Conservation (phyloP, 257 asterid species). For the Petunia secreta region DNA sequence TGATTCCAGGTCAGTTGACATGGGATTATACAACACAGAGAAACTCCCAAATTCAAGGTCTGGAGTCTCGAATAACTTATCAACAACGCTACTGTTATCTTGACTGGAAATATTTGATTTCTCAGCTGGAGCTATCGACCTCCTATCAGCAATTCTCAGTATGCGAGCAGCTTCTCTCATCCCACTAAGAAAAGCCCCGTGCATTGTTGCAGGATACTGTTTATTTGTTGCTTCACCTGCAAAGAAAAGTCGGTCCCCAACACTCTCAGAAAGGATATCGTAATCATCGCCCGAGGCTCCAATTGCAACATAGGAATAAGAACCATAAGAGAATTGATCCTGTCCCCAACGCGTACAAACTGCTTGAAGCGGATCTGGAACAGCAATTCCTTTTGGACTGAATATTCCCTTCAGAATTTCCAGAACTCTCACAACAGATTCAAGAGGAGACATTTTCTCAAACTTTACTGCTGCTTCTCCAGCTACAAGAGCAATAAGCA, state of each 20-base stretch:
- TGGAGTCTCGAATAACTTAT: conserved; percentile 62
- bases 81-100: conserved; percentile 43
- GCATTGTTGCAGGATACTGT: conserved; percentile 99
- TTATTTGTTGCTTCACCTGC: conserved; percentile 99
- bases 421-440: conserved; percentile 71
- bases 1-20: conserved; percentile 51
- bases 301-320: conserved; percentile 91
- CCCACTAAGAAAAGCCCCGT: conserved; percentile 96
- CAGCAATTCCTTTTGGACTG: conserved; percentile 96
- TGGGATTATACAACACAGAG: conserved; percentile 62
- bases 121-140: conserved; percentile 36
- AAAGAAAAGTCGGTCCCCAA: conserved; percentile 79
- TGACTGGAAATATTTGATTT: conserved; percentile 35
- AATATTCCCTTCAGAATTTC: conserved; percentile 88
- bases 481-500: conserved; percentile 92
- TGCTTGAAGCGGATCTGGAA: conserved; percentile 91
- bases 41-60: conserved; percentile 73
- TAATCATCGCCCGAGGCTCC: conserved; percentile 98
- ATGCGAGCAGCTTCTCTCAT: conserved; percentile 98
- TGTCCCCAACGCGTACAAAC: conserved; percentile 99
- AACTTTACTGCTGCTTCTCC: conserved; percentile 94
- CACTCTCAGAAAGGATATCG: conserved; percentile 86
- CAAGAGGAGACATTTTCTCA: conserved; percentile 80
- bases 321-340: conserved; percentile 85
- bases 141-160: conserved; percentile 64